Evolutionary conservation across 257 asterid genomes (phyloP).

Genomic region (Agastache rugosa): DNA sequence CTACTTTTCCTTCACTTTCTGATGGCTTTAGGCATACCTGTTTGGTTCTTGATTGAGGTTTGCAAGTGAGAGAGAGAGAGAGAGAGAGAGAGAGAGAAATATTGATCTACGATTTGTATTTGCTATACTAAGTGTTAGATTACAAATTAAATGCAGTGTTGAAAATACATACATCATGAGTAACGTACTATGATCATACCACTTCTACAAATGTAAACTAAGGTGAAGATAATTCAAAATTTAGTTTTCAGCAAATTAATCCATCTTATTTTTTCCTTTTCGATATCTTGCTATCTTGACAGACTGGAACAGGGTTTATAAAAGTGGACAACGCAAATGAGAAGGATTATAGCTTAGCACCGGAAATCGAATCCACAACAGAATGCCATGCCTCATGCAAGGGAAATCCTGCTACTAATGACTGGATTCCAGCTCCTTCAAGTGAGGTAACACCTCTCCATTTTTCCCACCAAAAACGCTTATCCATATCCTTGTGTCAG

Average conservation of each 20-base stretch:
- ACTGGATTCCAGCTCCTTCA: slow-evolving; percentile 77
- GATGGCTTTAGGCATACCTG: background rate
- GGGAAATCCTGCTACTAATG: slow-evolving; percentile 98
- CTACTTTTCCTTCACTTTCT: background rate
- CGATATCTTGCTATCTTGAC: background rate
- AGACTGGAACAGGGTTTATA: slow-evolving; percentile 98
- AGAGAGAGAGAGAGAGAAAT: too few relatives aligned
- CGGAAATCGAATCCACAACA: slow-evolving; percentile 50
- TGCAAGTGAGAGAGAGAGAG: background rate
- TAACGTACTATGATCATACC: background rate
- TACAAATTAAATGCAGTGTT: too few relatives aligned
- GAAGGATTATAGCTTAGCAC: slow-evolving; percentile 49
- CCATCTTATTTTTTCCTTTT: background rate
- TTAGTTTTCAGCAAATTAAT: background rate
- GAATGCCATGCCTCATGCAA: slow-evolving; percentile 63
- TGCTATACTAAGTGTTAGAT: too few relatives aligned
- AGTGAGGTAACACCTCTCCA: slow-evolving; percentile 42
- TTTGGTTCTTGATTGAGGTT: slow-evolving; percentile 1
- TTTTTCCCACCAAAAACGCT: background rate
- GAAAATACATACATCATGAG: too few relatives aligned
- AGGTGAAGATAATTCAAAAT: background rate
- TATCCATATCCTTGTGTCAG: background rate
- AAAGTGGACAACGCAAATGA: slow-evolving; percentile 49
- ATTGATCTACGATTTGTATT: too few relatives aligned
- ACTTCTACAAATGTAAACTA: background rate